phyloP scores from a whole-genome alignment of 2,329 filamentous ascomycete species.

The Ascochyta rabiei region DNA sequence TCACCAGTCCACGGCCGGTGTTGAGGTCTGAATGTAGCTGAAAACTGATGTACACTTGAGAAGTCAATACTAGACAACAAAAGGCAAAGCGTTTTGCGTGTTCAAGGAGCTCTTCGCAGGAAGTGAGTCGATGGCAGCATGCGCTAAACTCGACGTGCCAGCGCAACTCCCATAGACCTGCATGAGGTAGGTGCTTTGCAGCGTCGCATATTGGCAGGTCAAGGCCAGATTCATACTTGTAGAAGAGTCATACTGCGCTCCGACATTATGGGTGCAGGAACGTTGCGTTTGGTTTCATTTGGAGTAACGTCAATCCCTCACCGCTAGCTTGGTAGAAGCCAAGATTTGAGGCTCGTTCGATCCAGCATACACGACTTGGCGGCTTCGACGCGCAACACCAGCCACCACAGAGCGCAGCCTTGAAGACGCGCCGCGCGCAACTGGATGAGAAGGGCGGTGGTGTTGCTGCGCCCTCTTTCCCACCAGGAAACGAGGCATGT shows the following conservation, averaged over 20 bases:
- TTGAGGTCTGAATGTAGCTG: not conserved
- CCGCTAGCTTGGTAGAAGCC: conserved; percentile 7
- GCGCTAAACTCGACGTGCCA: conserved; percentile 17
- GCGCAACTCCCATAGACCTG: not conserved
- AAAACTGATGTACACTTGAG: not conserved
- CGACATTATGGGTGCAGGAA: conserved; percentile 6
- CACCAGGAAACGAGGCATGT: conserved; percentile 27
- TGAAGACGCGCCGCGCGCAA: conserved; percentile 9
- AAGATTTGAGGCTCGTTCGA: conserved; percentile 4
- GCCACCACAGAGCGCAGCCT: not conserved
- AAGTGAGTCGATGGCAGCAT: conserved; percentile 12
- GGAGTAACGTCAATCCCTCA: conserved; percentile 11
- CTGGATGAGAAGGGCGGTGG: conserved; percentile 33
- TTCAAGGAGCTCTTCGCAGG: no score
- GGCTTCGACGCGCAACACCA: not conserved
- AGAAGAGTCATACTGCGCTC: conserved; percentile 12
- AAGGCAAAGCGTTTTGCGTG: not conserved
- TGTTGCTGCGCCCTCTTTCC: conserved; percentile 36
- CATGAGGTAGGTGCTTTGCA: conserved; percentile 12
- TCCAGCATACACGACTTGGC: not conserved
- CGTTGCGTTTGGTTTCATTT: conserved; percentile 13
- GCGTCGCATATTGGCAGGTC: conserved; percentile 14
- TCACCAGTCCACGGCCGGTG: conserved; percentile 3
- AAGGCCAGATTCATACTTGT: not conserved
- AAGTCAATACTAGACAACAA: no score